Evolutionary conservation across 495 filamentous ascomycete genomes (phyloP).

Genomic region (Tuber calosporum): DNA sequence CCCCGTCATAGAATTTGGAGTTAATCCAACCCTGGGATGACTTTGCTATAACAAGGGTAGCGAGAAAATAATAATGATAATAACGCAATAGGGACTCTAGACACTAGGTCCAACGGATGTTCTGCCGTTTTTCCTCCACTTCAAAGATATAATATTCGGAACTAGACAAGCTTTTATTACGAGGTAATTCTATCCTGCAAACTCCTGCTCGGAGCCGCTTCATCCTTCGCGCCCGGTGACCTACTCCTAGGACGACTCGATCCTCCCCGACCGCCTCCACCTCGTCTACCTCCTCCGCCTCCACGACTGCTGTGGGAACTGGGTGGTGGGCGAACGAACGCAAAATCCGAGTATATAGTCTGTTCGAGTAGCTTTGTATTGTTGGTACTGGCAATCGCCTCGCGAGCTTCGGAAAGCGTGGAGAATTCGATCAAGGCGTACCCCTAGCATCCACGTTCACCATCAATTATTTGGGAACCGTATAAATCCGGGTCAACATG

Average conservation of each 20-base stretch:
- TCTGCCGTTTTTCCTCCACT: not conserved
- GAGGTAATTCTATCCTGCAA: conserved; percentile 23
- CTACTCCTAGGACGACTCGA: conserved; percentile 49
- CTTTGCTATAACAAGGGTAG: not conserved
- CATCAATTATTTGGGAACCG: not conserved
- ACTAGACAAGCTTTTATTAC: not conserved
- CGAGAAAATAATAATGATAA: not conserved
- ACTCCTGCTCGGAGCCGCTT: conserved; percentile 19
- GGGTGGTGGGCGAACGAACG: conserved; percentile 90
- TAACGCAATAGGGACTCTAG: not conserved
- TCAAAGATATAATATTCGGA: not conserved
- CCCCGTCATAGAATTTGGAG: not conserved
- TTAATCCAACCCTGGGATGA: not conserved
- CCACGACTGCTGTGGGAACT: conserved; percentile 53
- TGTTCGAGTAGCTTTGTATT: conserved; percentile 81
- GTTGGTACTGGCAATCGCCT: conserved; percentile 42
- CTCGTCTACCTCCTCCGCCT: conserved; percentile 48
- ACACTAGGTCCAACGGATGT: not conserved
- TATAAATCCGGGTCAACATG: not conserved
- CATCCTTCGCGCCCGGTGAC: conserved; percentile 47
- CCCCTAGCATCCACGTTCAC: conserved; percentile 18
- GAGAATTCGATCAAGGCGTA: conserved; percentile 36
- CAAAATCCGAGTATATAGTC: conserved; percentile 86
- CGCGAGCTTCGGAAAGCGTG: conserved; percentile 46
- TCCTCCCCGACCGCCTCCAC: conserved; percentile 49